Evolutionary conservation across 148 eudicot species (phyloP), one percentile per base, ranked within the genome.

Genomic region (Selenicereus undatus): DNA sequence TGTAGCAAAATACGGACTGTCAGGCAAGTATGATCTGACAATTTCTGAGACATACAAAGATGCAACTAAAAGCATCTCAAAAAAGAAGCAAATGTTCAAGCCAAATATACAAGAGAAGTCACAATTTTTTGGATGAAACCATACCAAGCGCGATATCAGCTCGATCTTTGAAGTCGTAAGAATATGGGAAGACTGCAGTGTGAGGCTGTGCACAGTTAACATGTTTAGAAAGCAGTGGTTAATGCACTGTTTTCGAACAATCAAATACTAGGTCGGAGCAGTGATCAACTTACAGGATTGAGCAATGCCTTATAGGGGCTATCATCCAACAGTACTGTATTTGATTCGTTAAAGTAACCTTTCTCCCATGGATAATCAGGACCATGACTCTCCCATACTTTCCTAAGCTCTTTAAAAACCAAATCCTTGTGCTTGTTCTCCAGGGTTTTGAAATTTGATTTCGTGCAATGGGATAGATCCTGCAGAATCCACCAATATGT

Each of bases 271-370:
- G 65, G 75, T 70, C 2, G 21, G 64, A 36, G 21, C 71, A 65
- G 68, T 18, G 73, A 62, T 68, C 64, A 82, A 79, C 97, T 77
- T 93, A 93, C 97, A 66, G 99, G 99, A 84, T 95, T 95, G 22
- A 93, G 90, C 82, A 95, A 85, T 68, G 99, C 99, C 85, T 95
- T 95, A 80, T 93, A 92, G n/a, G 98, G 99, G 84, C 98, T 93
- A 89, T 95, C 99, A 81, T 95, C 99, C 81, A 95, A 80, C 84
- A 95, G 84, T 68, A 95, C 78, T 20, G 99, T 95, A 85, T 95
- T 92, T 78, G 93, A 89, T 80, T 91, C 97, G 78, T 90, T 72
- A 77, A 87, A 95, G 79, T 84, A 78, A 79, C 95, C 98, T 76
- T 86, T 92, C 81, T 87, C 85, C 94, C 94, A 95, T 20, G 90